Percentiles rank a stretch among this genome's conserved stretches.
These are phyloP conservation scores for Dichomitus squalens DNA, from an alignment of 1,284 basidiomycete species.

Conservation along the genomic window DNA sequence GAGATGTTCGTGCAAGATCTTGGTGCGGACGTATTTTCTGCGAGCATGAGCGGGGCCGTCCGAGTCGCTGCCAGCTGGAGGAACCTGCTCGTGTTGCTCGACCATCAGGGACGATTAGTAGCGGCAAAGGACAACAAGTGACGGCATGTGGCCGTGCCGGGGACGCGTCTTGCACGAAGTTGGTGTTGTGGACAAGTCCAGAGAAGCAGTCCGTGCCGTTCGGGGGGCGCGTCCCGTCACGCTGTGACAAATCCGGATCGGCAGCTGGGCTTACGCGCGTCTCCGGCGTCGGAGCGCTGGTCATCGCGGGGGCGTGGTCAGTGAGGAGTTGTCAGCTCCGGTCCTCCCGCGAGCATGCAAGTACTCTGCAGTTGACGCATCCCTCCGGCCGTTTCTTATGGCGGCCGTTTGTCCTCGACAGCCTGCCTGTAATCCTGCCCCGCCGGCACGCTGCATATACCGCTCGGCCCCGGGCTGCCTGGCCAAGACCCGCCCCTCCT, in stretches of 20 bases:
- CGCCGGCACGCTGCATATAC: background rate
- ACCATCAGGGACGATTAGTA: too few species aligned
- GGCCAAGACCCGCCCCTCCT: too few species aligned
- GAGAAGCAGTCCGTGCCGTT: background rate
- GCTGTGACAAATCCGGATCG: background rate
- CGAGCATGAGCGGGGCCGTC: background rate
- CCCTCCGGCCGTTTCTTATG: background rate
- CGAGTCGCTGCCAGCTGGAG: background rate
- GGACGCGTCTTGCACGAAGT: too few species aligned
- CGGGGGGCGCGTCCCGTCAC: background rate
- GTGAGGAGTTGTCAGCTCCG: too few species aligned
- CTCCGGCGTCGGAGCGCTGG: background rate
- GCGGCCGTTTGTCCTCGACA: background rate
- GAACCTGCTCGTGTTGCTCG: background rate
- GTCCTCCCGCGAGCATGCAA: background rate
- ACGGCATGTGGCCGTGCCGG: background rate
- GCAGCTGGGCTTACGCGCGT: background rate
- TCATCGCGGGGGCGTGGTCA: background rate
- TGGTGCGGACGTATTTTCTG: constrained; percentile 10
- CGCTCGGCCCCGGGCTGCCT: background rate
- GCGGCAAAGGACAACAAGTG: background rate
- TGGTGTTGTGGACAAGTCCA: too few species aligned
- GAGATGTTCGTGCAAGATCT: constrained; percentile 19
- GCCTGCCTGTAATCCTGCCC: background rate
- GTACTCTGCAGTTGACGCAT: constrained; percentile 2